Conservation (phyloP, 2,329 filamentous ascomycete genomes). For the Colletotrichum sp. region DNA sequence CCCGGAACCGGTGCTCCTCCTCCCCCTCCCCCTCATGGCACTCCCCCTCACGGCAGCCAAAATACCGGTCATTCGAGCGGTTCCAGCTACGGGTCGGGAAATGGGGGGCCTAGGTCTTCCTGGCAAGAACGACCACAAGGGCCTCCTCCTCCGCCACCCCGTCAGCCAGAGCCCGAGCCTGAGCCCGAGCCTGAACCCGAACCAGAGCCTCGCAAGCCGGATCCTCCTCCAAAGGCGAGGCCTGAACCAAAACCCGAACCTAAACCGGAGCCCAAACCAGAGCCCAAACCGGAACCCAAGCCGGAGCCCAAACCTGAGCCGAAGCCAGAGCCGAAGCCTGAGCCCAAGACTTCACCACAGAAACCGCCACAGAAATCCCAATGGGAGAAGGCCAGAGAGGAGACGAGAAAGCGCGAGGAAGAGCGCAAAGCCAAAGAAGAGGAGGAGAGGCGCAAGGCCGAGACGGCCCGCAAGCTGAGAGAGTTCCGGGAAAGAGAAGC, state of each 20-base stretch:
- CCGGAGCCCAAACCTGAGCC: conserved; percentile 2
- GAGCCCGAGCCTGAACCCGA: conserved; percentile 19
- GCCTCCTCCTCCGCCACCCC: conserved; percentile 21
- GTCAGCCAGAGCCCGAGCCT: conserved; percentile 22
- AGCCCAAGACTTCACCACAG: conserved; percentile 16
- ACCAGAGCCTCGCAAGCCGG: conserved; percentile 28
- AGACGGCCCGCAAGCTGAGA: conserved; percentile 55
- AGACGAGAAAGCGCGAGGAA: conserved; percentile 67
- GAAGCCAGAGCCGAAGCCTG: conserved; percentile 24
- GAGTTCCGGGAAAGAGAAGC: conserved; percentile 63
- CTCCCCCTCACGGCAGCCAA: conserved; percentile 23
- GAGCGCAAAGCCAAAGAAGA: conserved; percentile 66
- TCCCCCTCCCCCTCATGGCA: neutral
- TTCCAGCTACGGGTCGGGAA: conserved; percentile 26
- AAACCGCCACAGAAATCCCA: conserved; percentile 22
- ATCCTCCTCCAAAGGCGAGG: conserved; percentile 26
- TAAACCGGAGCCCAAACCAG: conserved; percentile 24
- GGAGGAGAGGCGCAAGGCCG: conserved; percentile 64
- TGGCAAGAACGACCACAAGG: conserved; percentile 36
- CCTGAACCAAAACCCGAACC: conserved; percentile 20
- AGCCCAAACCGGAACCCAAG: conserved; percentile 8
- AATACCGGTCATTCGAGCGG: conserved; percentile 22
- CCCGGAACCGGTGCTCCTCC: conserved; percentile 19
- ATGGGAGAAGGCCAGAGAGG: conserved; percentile 53
- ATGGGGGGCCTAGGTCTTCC: conserved; percentile 39